These are phyloP conservation scores for Trametes maxima DNA, from an alignment of 768 basidiomycete genomes.

Conservation along the genomic window DNA sequence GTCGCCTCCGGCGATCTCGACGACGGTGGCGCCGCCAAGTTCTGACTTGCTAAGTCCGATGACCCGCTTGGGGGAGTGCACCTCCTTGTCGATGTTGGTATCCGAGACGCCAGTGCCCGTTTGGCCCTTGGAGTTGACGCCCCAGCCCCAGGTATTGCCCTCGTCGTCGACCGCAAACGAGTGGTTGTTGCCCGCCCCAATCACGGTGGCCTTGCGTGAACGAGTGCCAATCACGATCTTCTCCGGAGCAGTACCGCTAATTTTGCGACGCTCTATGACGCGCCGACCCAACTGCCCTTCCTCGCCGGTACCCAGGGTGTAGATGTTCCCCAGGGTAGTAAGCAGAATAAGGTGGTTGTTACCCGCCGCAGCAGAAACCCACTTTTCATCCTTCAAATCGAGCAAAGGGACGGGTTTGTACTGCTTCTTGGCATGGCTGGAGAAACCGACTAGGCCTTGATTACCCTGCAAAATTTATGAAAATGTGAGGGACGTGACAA, in stretches of 20 bases:
- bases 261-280: constrained; percentile 84
- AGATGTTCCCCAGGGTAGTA: constrained; percentile 85
- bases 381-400: constrained; percentile 65
- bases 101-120: constrained; percentile 60
- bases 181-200: constrained; percentile 84
- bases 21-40: constrained; percentile 55
- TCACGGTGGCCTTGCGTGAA: constrained; percentile 60
- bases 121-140: constrained; percentile 90
- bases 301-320: constrained; percentile 90
- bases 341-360: constrained; percentile 89
- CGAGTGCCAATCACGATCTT: constrained; percentile 75
- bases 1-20: constrained; percentile 80
- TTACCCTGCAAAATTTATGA: constrained; percentile 61
- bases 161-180: constrained; percentile 88
- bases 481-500: too few species aligned
- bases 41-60: constrained; percentile 60
- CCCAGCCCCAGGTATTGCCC: constrained; percentile 93
- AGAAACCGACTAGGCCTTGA: constrained; percentile 86
- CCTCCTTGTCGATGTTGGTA: constrained; percentile 50
- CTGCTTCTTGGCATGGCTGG: constrained; percentile 65
- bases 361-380: constrained; percentile 76
- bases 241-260: constrained; percentile 88
- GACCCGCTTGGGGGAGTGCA: constrained; percentile 68
- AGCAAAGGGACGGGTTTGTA: constrained; percentile 65
- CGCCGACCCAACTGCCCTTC: constrained; percentile 91